Conservation (phyloP, 2,329 filamentous ascomycete genomes). For the Cryphonectria nitschkei region DNA sequence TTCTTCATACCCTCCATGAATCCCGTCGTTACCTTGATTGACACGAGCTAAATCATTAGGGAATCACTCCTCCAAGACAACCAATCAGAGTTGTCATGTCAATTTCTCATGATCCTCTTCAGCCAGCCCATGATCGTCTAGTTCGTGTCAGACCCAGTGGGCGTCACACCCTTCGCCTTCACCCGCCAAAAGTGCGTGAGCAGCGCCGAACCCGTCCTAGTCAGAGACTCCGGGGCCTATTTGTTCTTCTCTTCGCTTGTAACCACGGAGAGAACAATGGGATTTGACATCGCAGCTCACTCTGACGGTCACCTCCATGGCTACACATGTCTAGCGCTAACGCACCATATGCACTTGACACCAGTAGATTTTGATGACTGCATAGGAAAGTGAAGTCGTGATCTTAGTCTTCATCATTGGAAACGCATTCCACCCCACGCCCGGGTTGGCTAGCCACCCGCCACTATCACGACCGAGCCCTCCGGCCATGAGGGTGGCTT, state of each 20-base stretch:
- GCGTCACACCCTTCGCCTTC: neutral
- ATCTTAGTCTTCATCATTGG: slow-evolving; percentile 16
- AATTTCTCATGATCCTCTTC: slow-evolving; percentile 6
- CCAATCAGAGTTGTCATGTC: slow-evolving; percentile 4
- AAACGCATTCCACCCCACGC: slow-evolving; percentile 5
- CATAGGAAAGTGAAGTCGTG: slow-evolving; percentile 4
- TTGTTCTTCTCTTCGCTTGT: slow-evolving; percentile 10
- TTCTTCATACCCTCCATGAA: slow-evolving; percentile 12
- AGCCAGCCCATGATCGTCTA: slow-evolving; percentile 5
- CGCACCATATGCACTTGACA: neutral
- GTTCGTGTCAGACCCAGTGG: neutral
- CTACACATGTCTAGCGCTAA: slow-evolving; percentile 2
- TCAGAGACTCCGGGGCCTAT: slow-evolving; percentile 1
- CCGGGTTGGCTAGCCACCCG: neutral
- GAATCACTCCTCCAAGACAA: slow-evolving; percentile 4
- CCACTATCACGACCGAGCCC: slow-evolving; percentile 9
- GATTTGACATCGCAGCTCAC: neutral
- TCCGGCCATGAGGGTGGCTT: neutral
- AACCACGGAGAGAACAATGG: slow-evolving; percentile 7
- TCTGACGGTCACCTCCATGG: slow-evolving; percentile 1
- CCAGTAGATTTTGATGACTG: slow-evolving; percentile 3
- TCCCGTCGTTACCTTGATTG: neutral
- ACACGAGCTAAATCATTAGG: slow-evolving; percentile 1
- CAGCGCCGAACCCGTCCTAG: slow-evolving; percentile 5
- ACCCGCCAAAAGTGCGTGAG: neutral